Evolutionary conservation across 148 eudicot species (phyloP).

Genomic region (Selenicereus undatus): DNA sequence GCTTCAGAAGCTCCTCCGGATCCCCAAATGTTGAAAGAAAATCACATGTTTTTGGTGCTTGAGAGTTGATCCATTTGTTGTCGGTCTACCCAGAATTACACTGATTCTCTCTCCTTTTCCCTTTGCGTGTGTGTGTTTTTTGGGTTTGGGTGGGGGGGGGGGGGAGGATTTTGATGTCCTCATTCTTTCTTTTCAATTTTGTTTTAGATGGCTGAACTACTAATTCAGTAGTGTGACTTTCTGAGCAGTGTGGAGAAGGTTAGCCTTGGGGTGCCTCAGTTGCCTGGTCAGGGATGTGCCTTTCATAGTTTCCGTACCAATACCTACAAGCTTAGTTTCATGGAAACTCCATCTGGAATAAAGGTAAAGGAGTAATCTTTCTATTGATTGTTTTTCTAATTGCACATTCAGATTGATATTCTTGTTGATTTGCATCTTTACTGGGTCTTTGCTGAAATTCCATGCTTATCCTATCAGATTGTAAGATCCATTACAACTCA

Average conservation of each 20-base stretch:
- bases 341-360: constrained; percentile 98
- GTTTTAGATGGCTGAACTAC: not conserved
- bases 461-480: no score
- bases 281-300: constrained; percentile 98
- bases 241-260: constrained; percentile 78
- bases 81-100: not conserved
- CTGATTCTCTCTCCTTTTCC: no score
- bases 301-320: constrained; percentile 95
- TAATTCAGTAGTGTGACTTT: constrained; percentile 15
- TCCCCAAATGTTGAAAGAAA: not conserved
- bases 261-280: constrained; percentile 98
- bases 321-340: constrained; percentile 88
- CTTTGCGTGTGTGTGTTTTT: no score
- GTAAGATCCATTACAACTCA: not conserved
- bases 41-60: not conserved
- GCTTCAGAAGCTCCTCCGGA: not conserved
- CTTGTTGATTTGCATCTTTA: constrained; percentile 3
- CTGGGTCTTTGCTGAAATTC: not conserved
- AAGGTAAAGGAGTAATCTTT: constrained; percentile 48
- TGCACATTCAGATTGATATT: no score
- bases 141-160: no score
- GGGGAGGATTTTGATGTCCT: no score
- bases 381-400: not conserved
- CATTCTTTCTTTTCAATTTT: no score
- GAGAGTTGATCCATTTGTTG: not conserved